Conservation (phyloP, 768 basidiomycete species). For the Boletellus ananiceps region DNA sequence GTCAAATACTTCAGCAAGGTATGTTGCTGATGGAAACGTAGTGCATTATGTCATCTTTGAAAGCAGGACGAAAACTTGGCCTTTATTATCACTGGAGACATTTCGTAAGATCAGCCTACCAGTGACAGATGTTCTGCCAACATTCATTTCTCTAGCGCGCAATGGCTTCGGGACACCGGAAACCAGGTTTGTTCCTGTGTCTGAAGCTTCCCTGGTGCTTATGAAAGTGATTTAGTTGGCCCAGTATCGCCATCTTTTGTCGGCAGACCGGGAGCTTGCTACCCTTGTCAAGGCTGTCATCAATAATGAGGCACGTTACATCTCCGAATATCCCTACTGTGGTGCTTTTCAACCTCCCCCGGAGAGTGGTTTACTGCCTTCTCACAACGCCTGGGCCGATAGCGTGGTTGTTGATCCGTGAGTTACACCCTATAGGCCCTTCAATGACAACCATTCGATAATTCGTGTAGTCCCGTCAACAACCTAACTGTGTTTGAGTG, state of each 20-base stretch:
- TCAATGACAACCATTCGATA: not conserved
- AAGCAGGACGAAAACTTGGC: slow-evolving; percentile 63
- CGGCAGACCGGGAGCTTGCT: slow-evolving; percentile 53
- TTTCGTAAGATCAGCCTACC: slow-evolving; percentile 50
- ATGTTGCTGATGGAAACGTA: not conserved
- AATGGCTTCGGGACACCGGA: slow-evolving; percentile 80
- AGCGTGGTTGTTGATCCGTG: slow-evolving; percentile 72
- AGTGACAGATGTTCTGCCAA: slow-evolving; percentile 5
- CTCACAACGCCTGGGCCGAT: slow-evolving; percentile 65
- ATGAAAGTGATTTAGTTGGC: slow-evolving; percentile 48
- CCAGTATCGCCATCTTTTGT: slow-evolving; percentile 58
- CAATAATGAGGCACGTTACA: slow-evolving; percentile 73
- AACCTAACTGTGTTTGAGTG: slow-evolving; percentile 75
- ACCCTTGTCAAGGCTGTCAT: slow-evolving; percentile 75
- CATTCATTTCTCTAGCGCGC: slow-evolving; percentile 45
- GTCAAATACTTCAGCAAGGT: slow-evolving; percentile 71
- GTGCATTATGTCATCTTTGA: not conserved
- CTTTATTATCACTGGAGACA: slow-evolving; percentile 80
- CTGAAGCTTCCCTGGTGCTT: not conserved
- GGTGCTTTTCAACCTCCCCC: slow-evolving; percentile 79
- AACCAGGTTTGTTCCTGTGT: slow-evolving; percentile 51
- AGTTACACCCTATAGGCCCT: slow-evolving; percentile 22
- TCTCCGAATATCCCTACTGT: slow-evolving; percentile 71
- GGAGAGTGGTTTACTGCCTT: slow-evolving; percentile 61
- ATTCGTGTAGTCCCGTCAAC: slow-evolving; percentile 51